Evolutionary conservation across 257 asterid species (phyloP), one percentile per base, ranked within the genome.

Genomic region (Catharanthus roseus): DNA sequence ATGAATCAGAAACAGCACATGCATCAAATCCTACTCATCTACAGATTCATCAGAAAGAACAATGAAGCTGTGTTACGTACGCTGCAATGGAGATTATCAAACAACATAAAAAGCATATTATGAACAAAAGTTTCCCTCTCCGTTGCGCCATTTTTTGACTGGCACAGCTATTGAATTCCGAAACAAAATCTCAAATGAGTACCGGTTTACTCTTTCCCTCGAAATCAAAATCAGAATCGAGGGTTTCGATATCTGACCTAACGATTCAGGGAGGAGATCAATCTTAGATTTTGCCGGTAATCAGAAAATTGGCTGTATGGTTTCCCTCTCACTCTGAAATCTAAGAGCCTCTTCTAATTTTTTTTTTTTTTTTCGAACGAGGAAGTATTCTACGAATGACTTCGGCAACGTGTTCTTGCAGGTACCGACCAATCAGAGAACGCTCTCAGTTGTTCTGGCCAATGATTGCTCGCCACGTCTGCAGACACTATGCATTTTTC

Each of bases 41-140:
- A 5, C 54, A 24, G 28, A 39, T 6, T 28, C 38, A 38, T 38
- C 3, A 38, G 42, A 49, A 68, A 8, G 7, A 31, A 47, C 28
- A 49, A 68, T 28, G 28, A 49, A 15, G 16, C 61, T 21, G 9
- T 11, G 3, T 6, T 56, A 78, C 99, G 75, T 83, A 95, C 99
- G 97, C 97, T 26, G 96, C 90, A 83, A 85, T 73, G 93, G 86
- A 87, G 33, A 86, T 74, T 65, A 89, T 64, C 60, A 57, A 82
- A 75, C 74, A 83, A 41, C 88, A 86, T 8, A 77, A 63, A 55
- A 85, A 68, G 80, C 85, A 95, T 44, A 85, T 53, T 34, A 91
- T 33, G 51, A 87, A 51, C 78, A 85, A 71, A 51, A 82, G 78
- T 73, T 76, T 82, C 79, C 89, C 88, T 82, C 88, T 81, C 79